Evolutionary conservation across 305 asterid species (phyloP), one percentile per base, ranked within the genome.

Genomic region (Withania somnifera): DNA sequence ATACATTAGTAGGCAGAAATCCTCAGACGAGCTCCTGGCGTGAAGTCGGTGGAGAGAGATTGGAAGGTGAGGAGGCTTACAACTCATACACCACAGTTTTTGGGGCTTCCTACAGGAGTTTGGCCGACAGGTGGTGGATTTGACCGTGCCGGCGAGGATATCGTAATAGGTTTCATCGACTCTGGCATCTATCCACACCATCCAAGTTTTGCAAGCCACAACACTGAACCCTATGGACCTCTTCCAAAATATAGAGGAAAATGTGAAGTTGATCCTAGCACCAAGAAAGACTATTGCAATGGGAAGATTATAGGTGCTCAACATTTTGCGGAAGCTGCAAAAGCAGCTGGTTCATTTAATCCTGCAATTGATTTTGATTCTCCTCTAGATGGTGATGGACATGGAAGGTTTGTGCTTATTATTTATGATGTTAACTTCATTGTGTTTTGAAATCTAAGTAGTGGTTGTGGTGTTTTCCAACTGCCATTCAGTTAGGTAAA

Each of bases 241-340:
- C 86, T 94, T 69, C 93, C 93, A 30, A 97, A 90, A 87, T 97
- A 86, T 79, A 90, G 93, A 86, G 99, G 99, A 68, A 93, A 93
- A 87, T 97, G 99, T 53, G 99, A 97, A 87, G 85, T 88, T 85
- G 94, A 97, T 81, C 90, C 92, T 8, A 81, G 75, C 66, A 94
- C 99, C 14, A 97, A 92, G 90, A 89, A 77, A 87, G 83, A 87
- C 83, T 93, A 84, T 75, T 97, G 99, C 76, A 97, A 97, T 85
- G 99, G 99, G 84, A 97, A 97, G 92, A 93, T 97, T 85, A 87
- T 94, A 84, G 99, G 99, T 84, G 99, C 99, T 82, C 99, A 91
- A 85, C 99, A 97, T 90, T 97, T 97, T 85, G 97, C 96, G 11
- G 91, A 89, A 90, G 99, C 99, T 77, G 99, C 99, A 83, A 97